Evolutionary conservation across 352 stramenopile species (phyloP).

Genomic region (Thalassiosira mediterranea): DNA sequence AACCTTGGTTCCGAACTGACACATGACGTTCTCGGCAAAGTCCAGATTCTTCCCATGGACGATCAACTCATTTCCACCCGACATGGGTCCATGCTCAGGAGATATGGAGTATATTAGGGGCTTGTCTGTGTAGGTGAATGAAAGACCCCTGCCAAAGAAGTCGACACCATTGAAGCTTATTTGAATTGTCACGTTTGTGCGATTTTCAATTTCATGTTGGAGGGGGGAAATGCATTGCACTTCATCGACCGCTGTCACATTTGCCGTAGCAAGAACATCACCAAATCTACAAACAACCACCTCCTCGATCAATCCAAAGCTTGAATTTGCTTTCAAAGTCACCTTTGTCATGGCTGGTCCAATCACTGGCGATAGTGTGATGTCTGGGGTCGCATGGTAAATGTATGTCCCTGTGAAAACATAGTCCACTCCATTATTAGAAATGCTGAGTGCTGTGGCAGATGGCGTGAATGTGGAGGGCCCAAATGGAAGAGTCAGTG

Average conservation of each 20-base stretch:
- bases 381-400: conserved; percentile 12
- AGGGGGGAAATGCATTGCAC: conserved; percentile 17
- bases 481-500: not conserved
- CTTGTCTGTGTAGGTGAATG: conserved; percentile 14
- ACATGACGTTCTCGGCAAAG: conserved; percentile 11
- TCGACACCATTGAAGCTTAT: conserved; percentile 44
- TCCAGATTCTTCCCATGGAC: conserved; percentile 18
- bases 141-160: conserved; percentile 18
- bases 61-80: not conserved
- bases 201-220: conserved; percentile 5
- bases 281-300: conserved; percentile 26
- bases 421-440: conserved; percentile 30
- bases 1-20: conserved; percentile 16
- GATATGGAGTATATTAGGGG: conserved; percentile 33
- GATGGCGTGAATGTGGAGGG: not conserved
- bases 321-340: conserved; percentile 9
- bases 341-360: conserved; percentile 21
- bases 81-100: conserved; percentile 9
- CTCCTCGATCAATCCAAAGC: conserved; percentile 16
- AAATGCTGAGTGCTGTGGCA: conserved; percentile 8
- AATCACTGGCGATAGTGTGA: conserved; percentile 16
- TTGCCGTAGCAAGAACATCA: conserved; percentile 5
- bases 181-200: conserved; percentile 8
- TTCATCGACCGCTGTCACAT: not conserved
- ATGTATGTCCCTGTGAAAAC: conserved; percentile 8